A percentile compares a stretch with the other conserved stretches of the same genome.
Evolutionary conservation across 1,284 basidiomycete species (phyloP).

Genomic region (Veloboletus limbatus): DNA sequence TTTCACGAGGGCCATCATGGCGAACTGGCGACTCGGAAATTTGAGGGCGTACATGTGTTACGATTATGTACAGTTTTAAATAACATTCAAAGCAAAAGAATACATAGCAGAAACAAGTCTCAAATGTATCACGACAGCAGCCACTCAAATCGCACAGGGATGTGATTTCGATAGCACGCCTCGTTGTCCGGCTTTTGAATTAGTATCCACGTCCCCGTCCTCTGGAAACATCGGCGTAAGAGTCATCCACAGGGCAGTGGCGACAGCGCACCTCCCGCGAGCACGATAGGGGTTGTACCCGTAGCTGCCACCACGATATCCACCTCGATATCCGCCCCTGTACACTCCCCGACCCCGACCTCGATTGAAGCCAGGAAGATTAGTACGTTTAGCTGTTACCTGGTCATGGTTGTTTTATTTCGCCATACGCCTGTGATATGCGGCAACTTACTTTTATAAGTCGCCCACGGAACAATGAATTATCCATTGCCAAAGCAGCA

Average conservation of each 20-base stretch:
- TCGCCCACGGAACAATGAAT: slow-evolving; percentile 91
- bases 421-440: slow-evolving; percentile 3
- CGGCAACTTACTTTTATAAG: slow-evolving; percentile 75
- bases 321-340: slow-evolving; percentile 61
- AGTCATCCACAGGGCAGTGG: slow-evolving; percentile 3
- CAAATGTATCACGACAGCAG: slow-evolving; percentile 15
- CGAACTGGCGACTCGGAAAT: too few species aligned
- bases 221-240: slow-evolving; percentile 38
- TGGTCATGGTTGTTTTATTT: slow-evolving; percentile 31
- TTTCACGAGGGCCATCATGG: too few species aligned
- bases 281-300: slow-evolving; percentile 78
- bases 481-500: slow-evolving; percentile 93
- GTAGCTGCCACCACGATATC: slow-evolving; percentile 45
- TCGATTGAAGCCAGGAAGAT: slow-evolving; percentile 86
- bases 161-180: slow-evolving; percentile 11
- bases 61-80: slow-evolving; percentile 31
- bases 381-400: slow-evolving; percentile 93
- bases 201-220: slow-evolving; percentile 70
- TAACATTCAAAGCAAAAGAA: slow-evolving; percentile 28
- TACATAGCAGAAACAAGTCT: slow-evolving; percentile 30
- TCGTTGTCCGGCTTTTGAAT: slow-evolving; percentile 31
- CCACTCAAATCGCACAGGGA: slow-evolving; percentile 11
- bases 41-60: background rate
- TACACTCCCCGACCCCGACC: slow-evolving; percentile 79
- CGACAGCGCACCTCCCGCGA: slow-evolving; percentile 67